Conservation (phyloP, 108 stramenopile genomes). For the Aurantiochytrium sp. region DNA sequence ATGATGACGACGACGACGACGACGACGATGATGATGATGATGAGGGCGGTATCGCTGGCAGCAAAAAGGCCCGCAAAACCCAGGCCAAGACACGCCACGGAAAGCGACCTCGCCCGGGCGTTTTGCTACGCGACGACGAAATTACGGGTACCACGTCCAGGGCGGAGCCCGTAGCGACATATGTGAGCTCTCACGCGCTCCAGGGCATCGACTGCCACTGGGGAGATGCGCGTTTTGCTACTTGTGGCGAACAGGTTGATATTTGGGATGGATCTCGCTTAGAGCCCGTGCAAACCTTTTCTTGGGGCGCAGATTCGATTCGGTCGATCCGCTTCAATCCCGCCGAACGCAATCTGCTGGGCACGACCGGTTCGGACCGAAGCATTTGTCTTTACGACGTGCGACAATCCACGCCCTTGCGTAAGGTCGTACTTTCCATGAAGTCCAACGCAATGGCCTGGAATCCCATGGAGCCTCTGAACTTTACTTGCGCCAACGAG, state of each 20-base stretch:
- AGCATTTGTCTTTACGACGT: conserved; percentile 87
- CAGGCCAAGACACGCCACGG: conserved; percentile 21
- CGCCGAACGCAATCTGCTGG: conserved; percentile 80
- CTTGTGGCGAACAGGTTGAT: conserved; percentile 47
- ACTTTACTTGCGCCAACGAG: conserved; percentile 92
- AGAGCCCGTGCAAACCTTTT: conserved; percentile 64
- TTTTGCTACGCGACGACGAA: background rate
- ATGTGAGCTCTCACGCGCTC: conserved; percentile 54
- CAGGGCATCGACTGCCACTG: conserved; percentile 90
- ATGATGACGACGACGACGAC: background rate
- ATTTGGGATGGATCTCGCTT: conserved; percentile 79
- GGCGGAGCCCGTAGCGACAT: conserved; percentile 38
- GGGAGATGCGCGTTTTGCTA: conserved; percentile 34
- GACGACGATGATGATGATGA: conserved; percentile 28
- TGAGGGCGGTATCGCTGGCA: conserved; percentile 1
- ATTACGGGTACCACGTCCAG: too few relatives aligned
- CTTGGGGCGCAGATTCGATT: conserved; percentile 86
- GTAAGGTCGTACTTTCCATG: conserved; percentile 83
- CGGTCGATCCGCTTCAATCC: conserved; percentile 85
- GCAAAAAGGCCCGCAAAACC: background rate
- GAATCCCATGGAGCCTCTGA: conserved; percentile 99
- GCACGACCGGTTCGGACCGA: conserved; percentile 76
- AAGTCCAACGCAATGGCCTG: conserved; percentile 88
- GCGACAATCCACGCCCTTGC: conserved; percentile 67
- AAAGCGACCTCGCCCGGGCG: conserved; percentile 12